Conservation (phyloP, 768 basidiomycete species). For the Hemileccinum impolitum region DNA sequence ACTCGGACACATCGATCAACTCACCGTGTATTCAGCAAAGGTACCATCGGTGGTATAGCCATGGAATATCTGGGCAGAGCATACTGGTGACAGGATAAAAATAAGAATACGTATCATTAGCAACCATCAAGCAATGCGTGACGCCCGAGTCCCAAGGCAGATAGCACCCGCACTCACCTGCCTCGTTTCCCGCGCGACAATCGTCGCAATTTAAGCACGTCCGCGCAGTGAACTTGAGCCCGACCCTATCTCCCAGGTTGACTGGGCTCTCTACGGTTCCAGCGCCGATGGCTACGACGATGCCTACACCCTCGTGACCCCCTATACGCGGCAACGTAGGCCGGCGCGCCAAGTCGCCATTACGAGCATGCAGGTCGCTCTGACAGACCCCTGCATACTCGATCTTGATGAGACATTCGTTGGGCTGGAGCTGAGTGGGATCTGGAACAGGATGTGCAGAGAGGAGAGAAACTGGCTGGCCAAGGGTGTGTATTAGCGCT, state of each 20-base stretch:
- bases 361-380: constrained; percentile 37
- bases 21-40: constrained; percentile 39
- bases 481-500: constrained; percentile 20
- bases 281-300: constrained; percentile 42
- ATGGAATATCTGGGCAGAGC: neutral
- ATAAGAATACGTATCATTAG: neutral
- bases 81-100: constrained; percentile 9
- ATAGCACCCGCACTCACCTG: constrained; percentile 15
- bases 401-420: constrained; percentile 40
- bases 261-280: constrained; percentile 29
- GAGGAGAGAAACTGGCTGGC: constrained; percentile 11
- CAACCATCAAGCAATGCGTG: neutral
- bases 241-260: constrained; percentile 39
- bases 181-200: constrained; percentile 38
- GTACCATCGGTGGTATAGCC: constrained; percentile 46
- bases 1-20: neutral
- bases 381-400: constrained; percentile 43
- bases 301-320: constrained; percentile 48
- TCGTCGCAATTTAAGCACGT: constrained; percentile 39
- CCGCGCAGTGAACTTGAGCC: constrained; percentile 43
- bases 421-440: constrained; percentile 12
- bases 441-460: constrained; percentile 17
- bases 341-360: constrained; percentile 36
- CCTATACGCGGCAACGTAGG: constrained; percentile 35
- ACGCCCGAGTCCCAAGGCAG: too few relatives aligned